Percentiles rank a stretch among this genome's conserved stretches.
phyloP scores from a whole-genome alignment of 2,329 filamentous ascomycete genomes.

The Apiospora arundinis region DNA sequence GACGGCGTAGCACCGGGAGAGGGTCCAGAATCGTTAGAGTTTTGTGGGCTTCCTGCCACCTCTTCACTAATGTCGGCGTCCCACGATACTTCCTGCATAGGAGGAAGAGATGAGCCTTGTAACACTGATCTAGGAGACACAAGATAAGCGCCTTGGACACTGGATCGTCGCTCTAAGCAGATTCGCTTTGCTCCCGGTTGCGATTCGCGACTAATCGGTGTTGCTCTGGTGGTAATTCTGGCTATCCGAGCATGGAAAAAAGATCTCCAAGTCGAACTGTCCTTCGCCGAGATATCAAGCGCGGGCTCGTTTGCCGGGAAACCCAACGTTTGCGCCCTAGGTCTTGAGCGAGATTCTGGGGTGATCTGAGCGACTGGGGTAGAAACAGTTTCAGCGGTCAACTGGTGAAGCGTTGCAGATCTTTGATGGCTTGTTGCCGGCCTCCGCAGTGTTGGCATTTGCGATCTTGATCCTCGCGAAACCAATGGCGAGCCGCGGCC shows the following conservation, averaged over 20 bases:
- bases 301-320: conserved; percentile 27
- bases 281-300: conserved; percentile 23
- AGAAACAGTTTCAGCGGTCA: conserved; percentile 34
- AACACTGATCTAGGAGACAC: conserved; percentile 40
- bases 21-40: conserved; percentile 32
- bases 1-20: conserved; percentile 49
- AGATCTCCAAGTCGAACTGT: conserved; percentile 55
- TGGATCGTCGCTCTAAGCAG: conserved; percentile 39
- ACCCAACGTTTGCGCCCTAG: conserved; percentile 38
- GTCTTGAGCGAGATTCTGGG: conserved; percentile 41
- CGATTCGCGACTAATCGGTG: conserved; percentile 36
- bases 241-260: conserved; percentile 58
- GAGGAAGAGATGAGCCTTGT: conserved; percentile 29
- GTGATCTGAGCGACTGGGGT: conserved; percentile 39
- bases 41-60: conserved; percentile 34
- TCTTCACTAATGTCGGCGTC: conserved; percentile 29
- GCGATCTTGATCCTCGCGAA: conserved; percentile 60
- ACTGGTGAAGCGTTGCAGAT: conserved; percentile 71
- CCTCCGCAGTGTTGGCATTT: conserved; percentile 70
- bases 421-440: conserved; percentile 83
- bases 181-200: conserved; percentile 38
- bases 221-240: conserved; percentile 30
- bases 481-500: conserved; percentile 50
- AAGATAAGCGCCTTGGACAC: conserved; percentile 44
- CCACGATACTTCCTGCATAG: conserved; percentile 24